A percentile compares a stretch with the other conserved stretches of the same genome.
These are phyloP conservation scores for Amylocystis lapponica DNA, from an alignment of 768 basidiomycete species.

Conservation along the genomic window DNA sequence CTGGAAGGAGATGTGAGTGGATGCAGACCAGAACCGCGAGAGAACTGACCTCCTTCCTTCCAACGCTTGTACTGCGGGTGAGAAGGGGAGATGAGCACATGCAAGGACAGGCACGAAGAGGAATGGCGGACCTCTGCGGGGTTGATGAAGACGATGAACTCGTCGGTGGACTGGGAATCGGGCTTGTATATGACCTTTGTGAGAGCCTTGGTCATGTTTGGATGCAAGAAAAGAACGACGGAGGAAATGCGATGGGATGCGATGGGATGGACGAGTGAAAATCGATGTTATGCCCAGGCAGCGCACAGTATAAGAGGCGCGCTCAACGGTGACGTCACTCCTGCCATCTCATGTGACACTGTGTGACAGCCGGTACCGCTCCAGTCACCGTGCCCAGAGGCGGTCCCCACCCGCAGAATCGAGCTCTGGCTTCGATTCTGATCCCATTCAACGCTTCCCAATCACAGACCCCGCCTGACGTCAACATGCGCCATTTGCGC, in stretches of 20 bases:
- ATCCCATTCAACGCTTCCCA: no score
- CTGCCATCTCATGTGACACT: no score
- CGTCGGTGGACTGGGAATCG: constrained; percentile 62
- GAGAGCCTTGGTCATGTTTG: constrained; percentile 32
- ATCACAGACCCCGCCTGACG: no score
- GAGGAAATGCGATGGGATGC: constrained; percentile 9
- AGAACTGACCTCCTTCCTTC: constrained; percentile 66
- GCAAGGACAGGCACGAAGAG: background rate
- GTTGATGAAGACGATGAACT: constrained; percentile 68
- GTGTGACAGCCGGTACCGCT: no score
- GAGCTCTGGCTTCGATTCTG: no score
- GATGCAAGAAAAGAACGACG: constrained; percentile 5
- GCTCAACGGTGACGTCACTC: no score
- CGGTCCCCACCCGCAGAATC: no score
- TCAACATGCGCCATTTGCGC: no score
- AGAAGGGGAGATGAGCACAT: background rate
- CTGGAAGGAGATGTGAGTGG: constrained; percentile 31
- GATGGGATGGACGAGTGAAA: constrained; percentile 3
- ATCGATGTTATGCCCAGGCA: background rate
- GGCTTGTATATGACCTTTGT: constrained; percentile 80
- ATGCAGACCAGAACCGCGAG: constrained; percentile 12
- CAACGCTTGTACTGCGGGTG: constrained; percentile 64
- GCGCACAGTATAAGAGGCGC: no score
- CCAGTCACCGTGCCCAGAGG: no score
- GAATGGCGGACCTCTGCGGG: constrained; percentile 46